A percentile compares a stretch with the other conserved stretches of the same genome.
Evolutionary conservation across 2,329 filamentous ascomycete species (phyloP).

Genomic region (Pestalotiopsis sp.): DNA sequence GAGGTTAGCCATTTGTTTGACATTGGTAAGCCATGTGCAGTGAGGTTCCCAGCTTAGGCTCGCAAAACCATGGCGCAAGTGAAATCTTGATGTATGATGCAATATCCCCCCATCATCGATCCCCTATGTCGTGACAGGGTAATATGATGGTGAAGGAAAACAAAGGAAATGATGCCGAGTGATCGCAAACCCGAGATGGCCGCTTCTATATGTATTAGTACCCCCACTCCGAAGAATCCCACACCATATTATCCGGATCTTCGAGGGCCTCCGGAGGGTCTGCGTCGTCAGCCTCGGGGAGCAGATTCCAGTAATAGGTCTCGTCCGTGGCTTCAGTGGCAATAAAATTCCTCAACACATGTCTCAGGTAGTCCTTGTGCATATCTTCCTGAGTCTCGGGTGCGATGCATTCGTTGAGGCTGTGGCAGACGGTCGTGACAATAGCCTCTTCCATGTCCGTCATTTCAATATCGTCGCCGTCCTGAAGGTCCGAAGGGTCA

Average conservation of each 20-base stretch:
- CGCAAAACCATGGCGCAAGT: too few relatives aligned
- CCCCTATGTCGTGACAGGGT: background rate
- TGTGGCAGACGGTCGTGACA: conserved; percentile 23
- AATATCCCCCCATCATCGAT: too few relatives aligned
- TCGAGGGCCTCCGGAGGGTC: conserved; percentile 33
- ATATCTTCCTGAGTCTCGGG: too few relatives aligned
- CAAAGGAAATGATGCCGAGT: background rate
- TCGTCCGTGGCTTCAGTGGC: too few relatives aligned
- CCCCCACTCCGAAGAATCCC: background rate
- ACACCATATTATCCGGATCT: background rate
- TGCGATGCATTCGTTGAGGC: conserved; percentile 17
- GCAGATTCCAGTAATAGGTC: conserved; percentile 21
- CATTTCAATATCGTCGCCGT: too few relatives aligned
- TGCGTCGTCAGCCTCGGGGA: conserved; percentile 21
- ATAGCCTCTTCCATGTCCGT: conserved; percentile 20
- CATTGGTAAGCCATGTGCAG: conserved; percentile 22
- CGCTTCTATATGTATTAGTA: background rate
- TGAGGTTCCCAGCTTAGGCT: conserved; percentile 23
- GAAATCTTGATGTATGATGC: too few relatives aligned
- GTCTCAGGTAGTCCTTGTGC: too few relatives aligned
- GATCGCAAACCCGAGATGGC: background rate
- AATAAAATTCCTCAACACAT: too few relatives aligned
- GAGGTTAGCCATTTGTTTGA: conserved; percentile 37
- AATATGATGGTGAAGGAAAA: background rate
- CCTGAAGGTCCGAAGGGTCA: background rate